A percentile compares a stretch with the other conserved stretches of the same genome.
These are phyloP conservation scores for Aspergillus sp. DNA, from an alignment of 2,329 filamentous ascomycete genomes.

Conservation along the genomic window DNA sequence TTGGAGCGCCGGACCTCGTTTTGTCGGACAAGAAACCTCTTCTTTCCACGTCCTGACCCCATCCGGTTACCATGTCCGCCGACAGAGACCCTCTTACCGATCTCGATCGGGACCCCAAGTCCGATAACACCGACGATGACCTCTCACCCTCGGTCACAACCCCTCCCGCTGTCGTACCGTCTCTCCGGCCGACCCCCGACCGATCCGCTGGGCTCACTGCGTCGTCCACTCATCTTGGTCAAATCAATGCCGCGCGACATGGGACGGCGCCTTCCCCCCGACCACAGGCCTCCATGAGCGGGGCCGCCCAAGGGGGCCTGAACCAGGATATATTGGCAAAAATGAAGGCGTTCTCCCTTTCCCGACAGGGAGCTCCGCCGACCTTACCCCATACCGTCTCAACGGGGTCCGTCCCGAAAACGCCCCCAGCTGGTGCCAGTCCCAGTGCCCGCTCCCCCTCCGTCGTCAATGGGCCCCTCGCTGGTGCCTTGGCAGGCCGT, in stretches of 20 bases:
- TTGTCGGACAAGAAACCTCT: constrained; percentile 3
- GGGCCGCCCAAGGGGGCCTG: constrained; percentile 48
- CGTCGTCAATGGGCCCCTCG: constrained; percentile 24
- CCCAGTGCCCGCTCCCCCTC: constrained; percentile 13
- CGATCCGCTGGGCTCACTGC: constrained; percentile 59
- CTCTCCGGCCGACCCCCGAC: constrained; percentile 25
- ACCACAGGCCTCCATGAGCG: constrained; percentile 32
- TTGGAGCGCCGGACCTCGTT: neutral
- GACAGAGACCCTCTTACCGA: constrained; percentile 21
- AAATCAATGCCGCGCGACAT: constrained; percentile 66
- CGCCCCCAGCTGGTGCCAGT: constrained; percentile 7
- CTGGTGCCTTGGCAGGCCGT: constrained; percentile 30
- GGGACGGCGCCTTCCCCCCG: constrained; percentile 25
- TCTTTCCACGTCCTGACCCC: neutral
- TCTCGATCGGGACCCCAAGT: constrained; percentile 17
- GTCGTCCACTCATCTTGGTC: constrained; percentile 80
- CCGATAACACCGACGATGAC: constrained; percentile 21
- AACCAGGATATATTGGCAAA: constrained; percentile 65
- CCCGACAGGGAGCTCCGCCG: constrained; percentile 57
- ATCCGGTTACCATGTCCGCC: constrained; percentile 16
- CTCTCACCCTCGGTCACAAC: constrained; percentile 26
- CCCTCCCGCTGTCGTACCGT: constrained; percentile 31
- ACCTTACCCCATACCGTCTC: constrained; percentile 31
- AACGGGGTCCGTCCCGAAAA: constrained; percentile 30
- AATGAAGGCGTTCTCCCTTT: constrained; percentile 68